Conservation (phyloP, 106 monocot species). For the Dendrobium officinale region DNA sequence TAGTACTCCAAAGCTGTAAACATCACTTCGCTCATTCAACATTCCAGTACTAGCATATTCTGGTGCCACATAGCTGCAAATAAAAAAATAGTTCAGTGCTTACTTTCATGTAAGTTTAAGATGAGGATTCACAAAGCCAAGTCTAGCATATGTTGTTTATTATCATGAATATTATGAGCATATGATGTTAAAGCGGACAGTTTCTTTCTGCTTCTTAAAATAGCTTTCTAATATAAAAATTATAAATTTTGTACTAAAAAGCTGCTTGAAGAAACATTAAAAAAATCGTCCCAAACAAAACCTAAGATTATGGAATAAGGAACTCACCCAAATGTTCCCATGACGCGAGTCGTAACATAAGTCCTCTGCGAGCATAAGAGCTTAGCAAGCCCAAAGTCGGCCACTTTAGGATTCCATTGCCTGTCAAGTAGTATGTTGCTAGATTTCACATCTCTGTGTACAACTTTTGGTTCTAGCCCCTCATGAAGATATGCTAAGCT, state of each 20-base stretch:
- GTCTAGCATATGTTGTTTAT: no score
- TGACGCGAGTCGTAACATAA: slow-evolving; percentile 48
- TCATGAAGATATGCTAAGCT: slow-evolving; percentile 50
- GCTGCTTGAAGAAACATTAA: no score
- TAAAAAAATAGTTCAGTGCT: no score
- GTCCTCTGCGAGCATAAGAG: slow-evolving; percentile 28
- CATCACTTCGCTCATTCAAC: slow-evolving; percentile 56
- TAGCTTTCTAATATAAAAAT: no score
- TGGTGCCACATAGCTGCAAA: slow-evolving; percentile 47
- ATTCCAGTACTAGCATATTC: slow-evolving; percentile 58
- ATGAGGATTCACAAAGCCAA: not conserved
- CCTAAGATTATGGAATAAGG: no score
- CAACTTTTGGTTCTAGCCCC: slow-evolving; percentile 51
- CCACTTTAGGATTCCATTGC: slow-evolving; percentile 40
- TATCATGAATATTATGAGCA: no score
- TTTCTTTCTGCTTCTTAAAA: no score
- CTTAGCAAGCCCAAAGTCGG: slow-evolving; percentile 49
- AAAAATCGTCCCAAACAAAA: no score
- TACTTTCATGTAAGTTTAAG: not conserved
- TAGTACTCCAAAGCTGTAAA: slow-evolving; percentile 55
- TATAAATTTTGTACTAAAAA: no score
- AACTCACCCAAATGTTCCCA: slow-evolving; percentile 51
- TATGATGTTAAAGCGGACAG: no score
- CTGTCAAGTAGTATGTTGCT: slow-evolving; percentile 46
- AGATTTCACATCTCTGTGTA: slow-evolving; percentile 51